Base-by-base conservation (phyloP, 2,329 filamentous ascomycete genomes). In the Claviceps purpurea region DNA sequence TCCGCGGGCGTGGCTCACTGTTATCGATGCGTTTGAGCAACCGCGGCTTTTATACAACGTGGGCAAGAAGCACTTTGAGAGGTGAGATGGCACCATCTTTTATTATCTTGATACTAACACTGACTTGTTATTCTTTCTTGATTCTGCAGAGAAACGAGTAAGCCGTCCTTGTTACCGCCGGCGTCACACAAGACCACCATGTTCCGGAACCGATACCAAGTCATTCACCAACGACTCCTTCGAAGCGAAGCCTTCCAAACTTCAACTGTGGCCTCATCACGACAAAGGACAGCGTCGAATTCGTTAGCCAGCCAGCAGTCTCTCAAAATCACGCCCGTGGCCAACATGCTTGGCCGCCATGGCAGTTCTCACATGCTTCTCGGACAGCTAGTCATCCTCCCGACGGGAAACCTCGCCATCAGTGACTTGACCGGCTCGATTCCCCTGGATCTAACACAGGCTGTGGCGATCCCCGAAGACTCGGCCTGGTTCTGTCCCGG, bases 191-290 rank as follows among this genome's bases (percentile, higher is more conserved):
- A 95, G 67, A 95, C 89, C 1, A 74, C 81, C 3, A 73, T 93
- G 45, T 96, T 96, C 69, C 81, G 89, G 57, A 90, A 96, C 65
- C 80, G 90, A 56, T 97, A 94, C 66, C 86, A 95, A 60, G 78
- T 97, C 51, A 85, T 97, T 49, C 87, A 96, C 65, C 91, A 97
- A 66, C 84, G 93, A 18, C 78, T 97, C 18, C 78, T 97, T 42
- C 84, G 93, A 48, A 96, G 96, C 64, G 89, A 96, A 67, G 84
- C 87, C 20, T 98, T 98, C 60, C 90, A 96, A 65, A 82, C 82
- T 20, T 89, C 89, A 1, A 76, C 85, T 20, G 82, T 95, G 52
- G 79, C 84, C 7, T 76, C 77, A 2, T 75, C 77, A 14, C 76
- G 75, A 47, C 66, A 71, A 49, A 68, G 69, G n/a, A 73, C 76